Base-by-base conservation (phyloP, 129 eudicot species). In the Saussurea involucrata region DNA sequence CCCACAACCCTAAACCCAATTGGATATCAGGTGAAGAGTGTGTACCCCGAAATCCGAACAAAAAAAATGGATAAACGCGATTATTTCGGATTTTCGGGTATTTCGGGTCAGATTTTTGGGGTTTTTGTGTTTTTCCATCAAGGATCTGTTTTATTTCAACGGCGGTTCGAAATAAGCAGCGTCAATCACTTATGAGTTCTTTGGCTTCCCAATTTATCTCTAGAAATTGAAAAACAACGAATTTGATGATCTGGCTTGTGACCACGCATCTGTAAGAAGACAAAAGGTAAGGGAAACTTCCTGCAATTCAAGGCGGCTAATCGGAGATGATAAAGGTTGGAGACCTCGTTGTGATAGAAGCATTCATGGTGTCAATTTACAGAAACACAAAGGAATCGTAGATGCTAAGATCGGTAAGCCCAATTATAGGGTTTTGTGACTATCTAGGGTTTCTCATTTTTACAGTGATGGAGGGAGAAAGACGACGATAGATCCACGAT, bases 291-390 rank as follows among this genome's bases (percentile, higher is more conserved):
- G n/a, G 79, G 78, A 44, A 66, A 66, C 69, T 80, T 91, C 68
- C 90, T 68, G 83, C 83, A 53, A 73, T 33, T 80, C 21, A 73
- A 20, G 68, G 89, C 72, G 13, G 93, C 84, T 71, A 81, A 84
- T 80, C 92, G 95, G 86, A 95, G 97, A 88, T 95, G 98, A 36
- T 76, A 84, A 53, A 84, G 27, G 86, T 73, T 63, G 83, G 83
- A 67, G 80, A 81, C 70, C 80, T 75, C 37, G 80, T 40, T 9
- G 84, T 74, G 71, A 81, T 75, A 11, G 61, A 60, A 15, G 49
- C 37, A 75, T 40, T 74, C 84, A 81, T 81, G 71, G 57, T 74
- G 80, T 28, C 29, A 25, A 4, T 37, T 25, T 24, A 6, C 22
- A 46, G 20, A 22, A 72, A 10, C 24, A 61, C 25, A 63, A 75